phyloP scores from a whole-genome alignment of 805 yeast species.

The Wickerhamiella galacta region DNA sequence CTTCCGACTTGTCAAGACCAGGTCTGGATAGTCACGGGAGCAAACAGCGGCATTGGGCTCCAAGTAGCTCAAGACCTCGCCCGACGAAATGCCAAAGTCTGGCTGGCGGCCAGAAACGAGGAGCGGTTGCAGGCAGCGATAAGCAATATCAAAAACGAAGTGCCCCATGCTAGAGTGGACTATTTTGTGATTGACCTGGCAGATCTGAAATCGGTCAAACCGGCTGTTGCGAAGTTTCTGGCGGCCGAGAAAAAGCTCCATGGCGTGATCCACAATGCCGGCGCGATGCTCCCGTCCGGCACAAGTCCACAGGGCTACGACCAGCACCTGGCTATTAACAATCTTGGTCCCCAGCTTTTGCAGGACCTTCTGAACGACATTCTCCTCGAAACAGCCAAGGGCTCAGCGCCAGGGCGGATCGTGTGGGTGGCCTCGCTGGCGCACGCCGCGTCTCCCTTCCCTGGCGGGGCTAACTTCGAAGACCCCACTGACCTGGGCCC shows the following conservation, averaged over 20 bases:
- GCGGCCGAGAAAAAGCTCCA: conserved; percentile 6
- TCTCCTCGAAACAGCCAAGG: neutral
- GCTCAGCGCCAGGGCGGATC: conserved; percentile 21
- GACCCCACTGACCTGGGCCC: conserved; percentile 18
- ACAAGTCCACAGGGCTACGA: conserved; percentile 31
- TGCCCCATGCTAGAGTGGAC: conserved; percentile 14
- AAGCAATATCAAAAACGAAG: conserved; percentile 15
- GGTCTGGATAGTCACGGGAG: conserved; percentile 6
- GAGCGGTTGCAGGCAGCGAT: conserved; percentile 21
- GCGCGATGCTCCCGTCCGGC: conserved; percentile 18
- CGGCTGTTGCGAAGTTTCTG: conserved; percentile 11
- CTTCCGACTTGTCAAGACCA: too few relatives aligned
- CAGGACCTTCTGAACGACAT: conserved; percentile 16
- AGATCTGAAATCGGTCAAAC: conserved; percentile 15
- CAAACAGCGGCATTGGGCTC: conserved; percentile 6
- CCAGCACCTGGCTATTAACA: conserved; percentile 29
- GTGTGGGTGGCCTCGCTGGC: conserved; percentile 32
- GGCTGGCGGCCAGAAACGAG: conserved; percentile 24
- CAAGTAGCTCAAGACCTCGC: conserved; percentile 3
- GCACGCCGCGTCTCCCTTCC: conserved; percentile 19
- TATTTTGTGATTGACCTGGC: conserved; percentile 10
- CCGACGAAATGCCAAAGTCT: conserved; percentile 21
- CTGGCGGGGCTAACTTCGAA: conserved; percentile 23
- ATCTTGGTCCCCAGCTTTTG: conserved; percentile 29
- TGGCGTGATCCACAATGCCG: conserved; percentile 17